Percentiles rank a stretch among this genome's conserved stretches.
These are phyloP conservation scores for Alternaria gansuensis DNA, from an alignment of 2,329 filamentous ascomycete species.

Conservation along the genomic window DNA sequence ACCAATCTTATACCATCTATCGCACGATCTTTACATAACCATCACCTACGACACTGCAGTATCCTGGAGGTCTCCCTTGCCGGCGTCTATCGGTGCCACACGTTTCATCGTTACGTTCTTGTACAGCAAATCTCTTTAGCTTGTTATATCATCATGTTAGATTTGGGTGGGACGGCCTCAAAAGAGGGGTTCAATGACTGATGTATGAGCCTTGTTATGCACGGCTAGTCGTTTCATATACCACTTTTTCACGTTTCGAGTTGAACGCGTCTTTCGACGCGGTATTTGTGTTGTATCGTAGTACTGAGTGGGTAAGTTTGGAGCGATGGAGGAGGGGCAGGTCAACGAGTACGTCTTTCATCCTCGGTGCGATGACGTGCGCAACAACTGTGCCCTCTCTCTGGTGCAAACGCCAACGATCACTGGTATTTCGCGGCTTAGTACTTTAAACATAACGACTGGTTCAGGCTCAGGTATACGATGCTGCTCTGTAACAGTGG, in stretches of 20 bases:
- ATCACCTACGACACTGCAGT: background rate
- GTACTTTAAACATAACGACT: background rate
- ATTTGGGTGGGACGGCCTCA: background rate
- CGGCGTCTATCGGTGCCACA: background rate
- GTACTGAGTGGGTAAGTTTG: background rate
- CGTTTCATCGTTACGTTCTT: background rate
- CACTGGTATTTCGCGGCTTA: too few relatives aligned
- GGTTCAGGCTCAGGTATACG: background rate
- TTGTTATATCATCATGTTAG: slow-evolving; percentile 7
- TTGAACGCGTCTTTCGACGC: background rate
- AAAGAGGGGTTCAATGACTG: background rate
- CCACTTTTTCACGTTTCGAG: background rate
- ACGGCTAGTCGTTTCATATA: background rate
- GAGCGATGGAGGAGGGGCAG: background rate
- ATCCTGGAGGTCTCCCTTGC: background rate
- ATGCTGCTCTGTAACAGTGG: background rate
- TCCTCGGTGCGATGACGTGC: background rate
- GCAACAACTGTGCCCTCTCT: background rate
- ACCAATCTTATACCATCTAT: background rate
- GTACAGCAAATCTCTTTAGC: slow-evolving; percentile 1
- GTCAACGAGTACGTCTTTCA: background rate
- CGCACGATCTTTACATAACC: background rate
- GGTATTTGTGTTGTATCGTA: background rate
- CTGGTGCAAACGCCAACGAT: too few relatives aligned
- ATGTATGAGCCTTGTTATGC: slow-evolving; percentile 1